Evolutionary conservation across 73 alveolate genomes (phyloP).

Genomic region (Halteria grandinella): DNA sequence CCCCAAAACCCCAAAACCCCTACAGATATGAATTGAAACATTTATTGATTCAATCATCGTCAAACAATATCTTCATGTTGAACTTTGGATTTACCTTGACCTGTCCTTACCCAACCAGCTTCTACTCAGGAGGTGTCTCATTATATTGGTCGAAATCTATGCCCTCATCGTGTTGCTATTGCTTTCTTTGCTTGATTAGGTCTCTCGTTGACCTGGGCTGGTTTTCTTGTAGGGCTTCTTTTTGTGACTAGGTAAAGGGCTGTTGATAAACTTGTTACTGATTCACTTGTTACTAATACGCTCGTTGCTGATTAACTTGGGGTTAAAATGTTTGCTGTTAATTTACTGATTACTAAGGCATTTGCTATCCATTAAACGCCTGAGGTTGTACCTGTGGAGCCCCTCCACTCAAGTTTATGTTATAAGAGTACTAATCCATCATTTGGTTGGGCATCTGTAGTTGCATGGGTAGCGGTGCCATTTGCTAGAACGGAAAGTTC

Average conservation of each 20-base stretch:
- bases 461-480: neutral
- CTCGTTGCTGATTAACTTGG: too few relatives aligned
- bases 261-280: too few relatives aligned
- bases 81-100: slow-evolving; percentile 41
- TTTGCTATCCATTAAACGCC: slow-evolving; percentile 1
- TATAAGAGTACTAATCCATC: neutral
- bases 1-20: neutral
- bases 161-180: neutral
- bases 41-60: slow-evolving; percentile 21
- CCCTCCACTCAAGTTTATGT: neutral
- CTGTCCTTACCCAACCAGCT: neutral
- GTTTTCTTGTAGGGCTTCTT: too few relatives aligned
- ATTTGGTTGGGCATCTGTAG: neutral
- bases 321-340: neutral
- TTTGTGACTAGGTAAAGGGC: too few relatives aligned
- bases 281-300: too few relatives aligned
- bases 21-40: neutral
- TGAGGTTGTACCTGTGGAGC: slow-evolving; percentile 5
- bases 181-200: neutral
- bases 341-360: neutral
- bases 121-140: neutral
- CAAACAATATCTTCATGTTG: slow-evolving; percentile 35
- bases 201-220: slow-evolving; percentile 40
- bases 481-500: neutral
- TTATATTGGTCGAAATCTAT: neutral